Conservation (phyloP, 331 rosid genomes). For the Quercus phellos region DNA sequence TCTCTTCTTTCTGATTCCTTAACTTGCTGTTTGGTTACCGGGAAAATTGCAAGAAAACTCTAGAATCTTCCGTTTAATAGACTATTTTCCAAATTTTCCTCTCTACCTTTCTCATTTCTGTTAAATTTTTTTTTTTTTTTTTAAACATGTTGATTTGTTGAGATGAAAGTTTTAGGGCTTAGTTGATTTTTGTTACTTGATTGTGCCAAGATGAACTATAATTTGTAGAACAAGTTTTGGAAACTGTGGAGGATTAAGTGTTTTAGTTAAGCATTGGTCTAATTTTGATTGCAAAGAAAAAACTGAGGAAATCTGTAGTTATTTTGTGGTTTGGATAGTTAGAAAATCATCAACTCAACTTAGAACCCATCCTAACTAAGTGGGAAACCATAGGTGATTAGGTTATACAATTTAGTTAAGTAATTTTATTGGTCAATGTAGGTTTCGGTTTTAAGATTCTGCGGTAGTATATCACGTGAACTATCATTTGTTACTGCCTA, state of each 20-base stretch:
- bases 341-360: too few relatives aligned
- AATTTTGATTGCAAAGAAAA: neutral
- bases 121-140: too few relatives aligned
- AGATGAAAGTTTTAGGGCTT: neutral
- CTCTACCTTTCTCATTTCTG: too few relatives aligned
- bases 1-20: neutral
- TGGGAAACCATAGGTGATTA: too few relatives aligned
- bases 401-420: too few relatives aligned
- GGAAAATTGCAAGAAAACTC: neutral
- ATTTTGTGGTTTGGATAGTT: too few relatives aligned
- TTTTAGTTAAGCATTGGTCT: neutral
- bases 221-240: neutral
- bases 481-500: neutral
- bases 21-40: slow-evolving; percentile 1
- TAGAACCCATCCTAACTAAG: too few relatives aligned
- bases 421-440: neutral
- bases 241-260: neutral
- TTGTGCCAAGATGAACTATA: neutral
- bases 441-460: neutral
- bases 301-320: neutral
- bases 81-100: neutral
- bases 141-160: neutral
- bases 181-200: neutral
- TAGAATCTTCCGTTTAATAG: neutral
- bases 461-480: neutral